Evolutionary conservation across 139 green algal genomes (phyloP).

Genomic region (Coccomyxa sp.): DNA sequence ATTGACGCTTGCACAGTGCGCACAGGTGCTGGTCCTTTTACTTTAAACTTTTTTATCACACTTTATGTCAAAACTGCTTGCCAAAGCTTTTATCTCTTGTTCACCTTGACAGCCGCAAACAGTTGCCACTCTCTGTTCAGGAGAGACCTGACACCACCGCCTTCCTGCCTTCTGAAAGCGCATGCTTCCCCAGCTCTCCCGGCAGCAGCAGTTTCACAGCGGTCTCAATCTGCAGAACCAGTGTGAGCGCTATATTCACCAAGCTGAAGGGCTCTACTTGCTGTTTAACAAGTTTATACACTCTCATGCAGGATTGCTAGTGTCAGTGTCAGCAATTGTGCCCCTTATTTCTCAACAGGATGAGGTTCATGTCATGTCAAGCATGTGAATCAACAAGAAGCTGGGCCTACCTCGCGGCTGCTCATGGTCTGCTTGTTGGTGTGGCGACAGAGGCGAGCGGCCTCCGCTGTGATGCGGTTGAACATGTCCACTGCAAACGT

Average conservation of each 20-base stretch:
- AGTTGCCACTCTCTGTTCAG: neutral
- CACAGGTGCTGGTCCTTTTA: too few relatives aligned
- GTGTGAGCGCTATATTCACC: too few relatives aligned
- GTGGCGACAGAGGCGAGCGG: constrained; percentile 33
- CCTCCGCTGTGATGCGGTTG: constrained; percentile 41
- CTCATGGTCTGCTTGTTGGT: constrained; percentile 64
- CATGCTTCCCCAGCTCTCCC: constrained; percentile 78
- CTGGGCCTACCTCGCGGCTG: constrained; percentile 35
- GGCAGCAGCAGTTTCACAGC: constrained; percentile 74
- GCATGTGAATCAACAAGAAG: neutral
- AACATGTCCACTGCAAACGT: constrained; percentile 27
- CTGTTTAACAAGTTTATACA: too few relatives aligned
- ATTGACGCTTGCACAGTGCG: too few relatives aligned
- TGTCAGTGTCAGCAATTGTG: too few relatives aligned
- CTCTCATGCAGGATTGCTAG: too few relatives aligned
- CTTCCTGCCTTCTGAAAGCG: constrained; percentile 80
- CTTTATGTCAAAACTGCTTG: too few relatives aligned
- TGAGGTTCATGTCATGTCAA: too few relatives aligned
- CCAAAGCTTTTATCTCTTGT: too few relatives aligned
- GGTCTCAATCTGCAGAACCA: constrained; percentile 49
- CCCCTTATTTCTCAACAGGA: too few relatives aligned
- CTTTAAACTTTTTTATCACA: too few relatives aligned
- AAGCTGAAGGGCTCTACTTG: too few relatives aligned
- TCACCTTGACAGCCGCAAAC: neutral
- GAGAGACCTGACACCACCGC: constrained; percentile 35